phyloP scores from a whole-genome alignment of 305 asterid species.

The Ilex paraguariensis region DNA sequence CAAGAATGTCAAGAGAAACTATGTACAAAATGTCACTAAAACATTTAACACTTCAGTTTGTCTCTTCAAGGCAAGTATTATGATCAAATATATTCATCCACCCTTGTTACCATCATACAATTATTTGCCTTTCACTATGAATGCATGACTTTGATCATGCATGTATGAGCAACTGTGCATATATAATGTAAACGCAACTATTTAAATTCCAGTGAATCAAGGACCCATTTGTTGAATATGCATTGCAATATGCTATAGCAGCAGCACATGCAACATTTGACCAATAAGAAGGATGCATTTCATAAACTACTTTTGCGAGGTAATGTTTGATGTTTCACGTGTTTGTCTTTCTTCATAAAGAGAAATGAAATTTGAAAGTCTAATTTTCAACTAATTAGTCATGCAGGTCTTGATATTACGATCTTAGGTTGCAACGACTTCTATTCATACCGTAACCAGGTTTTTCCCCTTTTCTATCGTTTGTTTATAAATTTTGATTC shows the following conservation, averaged over 20 bases:
- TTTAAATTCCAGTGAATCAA: slow-evolving; percentile 52
- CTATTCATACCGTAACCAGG: slow-evolving; percentile 92
- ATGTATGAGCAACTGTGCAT: neutral
- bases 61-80: slow-evolving; percentile 59
- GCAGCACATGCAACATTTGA: slow-evolving; percentile 70
- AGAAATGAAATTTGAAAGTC: slow-evolving; percentile 9
- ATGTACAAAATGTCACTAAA: slow-evolving; percentile 74
- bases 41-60: slow-evolving; percentile 52
- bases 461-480: slow-evolving; percentile 20
- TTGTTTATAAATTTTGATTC: slow-evolving; percentile 6
- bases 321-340: slow-evolving; percentile 31
- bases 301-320: slow-evolving; percentile 70
- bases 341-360: slow-evolving; percentile 11
- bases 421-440: slow-evolving; percentile 93
- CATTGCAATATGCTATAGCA: slow-evolving; percentile 79
- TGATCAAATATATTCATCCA: neutral
- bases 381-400: slow-evolving; percentile 37
- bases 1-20: slow-evolving; percentile 91
- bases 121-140: neutral
- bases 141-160: neutral
- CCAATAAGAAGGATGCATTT: slow-evolving; percentile 48
- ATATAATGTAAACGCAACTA: no score
- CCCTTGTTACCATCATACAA: neutral
- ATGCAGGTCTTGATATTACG: slow-evolving; percentile 88
- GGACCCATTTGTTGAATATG: slow-evolving; percentile 89